A percentile compares a stretch with the other conserved stretches of the same genome.
Evolutionary conservation across 2,329 filamentous ascomycete species (phyloP).

Genomic region (Camptophora hylomeconis): DNA sequence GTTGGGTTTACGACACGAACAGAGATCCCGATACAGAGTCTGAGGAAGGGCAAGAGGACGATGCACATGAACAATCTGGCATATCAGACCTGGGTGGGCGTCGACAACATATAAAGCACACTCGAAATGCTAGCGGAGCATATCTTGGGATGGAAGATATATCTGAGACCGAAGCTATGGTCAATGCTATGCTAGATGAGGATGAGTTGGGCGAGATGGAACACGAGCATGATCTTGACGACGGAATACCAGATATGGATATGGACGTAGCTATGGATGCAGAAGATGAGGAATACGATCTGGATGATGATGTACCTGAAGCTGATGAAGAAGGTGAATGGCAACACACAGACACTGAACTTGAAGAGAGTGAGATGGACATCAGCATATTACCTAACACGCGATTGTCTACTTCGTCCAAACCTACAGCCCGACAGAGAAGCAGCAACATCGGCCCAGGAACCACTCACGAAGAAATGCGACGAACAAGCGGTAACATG

Average conservation of each 20-base stretch:
- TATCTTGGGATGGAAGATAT: too few species aligned
- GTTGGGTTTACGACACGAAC: slow-evolving; percentile 15
- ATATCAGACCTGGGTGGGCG: too few species aligned
- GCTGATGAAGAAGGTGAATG: slow-evolving; percentile 48
- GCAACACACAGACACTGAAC: slow-evolving; percentile 64
- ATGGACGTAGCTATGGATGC: slow-evolving; percentile 2
- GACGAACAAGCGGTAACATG: slow-evolving; percentile 1
- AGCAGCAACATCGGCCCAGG: too few species aligned
- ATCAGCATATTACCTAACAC: slow-evolving; percentile 12
- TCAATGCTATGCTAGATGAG: slow-evolving; percentile 19
- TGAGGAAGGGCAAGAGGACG: slow-evolving; percentile 8
- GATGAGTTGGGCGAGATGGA: slow-evolving; percentile 17
- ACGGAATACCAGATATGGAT: slow-evolving; percentile 28
- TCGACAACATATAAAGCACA: too few species aligned
- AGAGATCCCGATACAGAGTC: slow-evolving; percentile 14
- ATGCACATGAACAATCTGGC: too few species aligned
- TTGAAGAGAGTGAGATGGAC: slow-evolving; percentile 14
- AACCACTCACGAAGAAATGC: not conserved
- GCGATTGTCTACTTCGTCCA: slow-evolving; percentile 1
- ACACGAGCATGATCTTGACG: slow-evolving; percentile 15
- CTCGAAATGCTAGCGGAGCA: too few species aligned
- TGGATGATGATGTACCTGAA: slow-evolving; percentile 60
- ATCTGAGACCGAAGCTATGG: slow-evolving; percentile 50
- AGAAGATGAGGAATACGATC: slow-evolving; percentile 58
- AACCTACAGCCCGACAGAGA: slow-evolving; percentile 1